phyloP scores from a whole-genome alignment of 371 early-diverging fungal genomes.

The Chytridium lagenaria region DNA sequence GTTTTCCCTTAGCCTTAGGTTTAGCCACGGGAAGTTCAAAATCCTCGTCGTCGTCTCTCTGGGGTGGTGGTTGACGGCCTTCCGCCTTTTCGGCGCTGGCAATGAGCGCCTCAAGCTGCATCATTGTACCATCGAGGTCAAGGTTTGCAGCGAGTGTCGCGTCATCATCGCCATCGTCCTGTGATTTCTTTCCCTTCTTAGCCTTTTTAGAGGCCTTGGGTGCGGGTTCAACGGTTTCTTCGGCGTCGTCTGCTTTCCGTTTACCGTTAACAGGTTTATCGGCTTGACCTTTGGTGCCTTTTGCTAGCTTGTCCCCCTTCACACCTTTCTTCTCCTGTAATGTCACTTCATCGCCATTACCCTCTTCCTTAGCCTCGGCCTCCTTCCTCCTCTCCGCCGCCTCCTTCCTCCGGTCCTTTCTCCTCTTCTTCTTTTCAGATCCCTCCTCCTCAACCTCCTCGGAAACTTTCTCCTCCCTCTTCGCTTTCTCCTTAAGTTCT shows the following conservation, averaged over 20 bases:
- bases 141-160: background rate
- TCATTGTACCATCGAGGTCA: background rate
- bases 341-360: background rate
- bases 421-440: constrained; percentile 33
- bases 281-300: background rate
- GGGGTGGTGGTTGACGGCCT: no score
- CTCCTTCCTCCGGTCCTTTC: constrained; percentile 5
- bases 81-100: no score
- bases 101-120: background rate
- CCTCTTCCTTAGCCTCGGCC: background rate
- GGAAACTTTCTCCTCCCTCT: constrained; percentile 19
- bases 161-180: constrained; percentile 10
- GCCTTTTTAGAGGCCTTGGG: background rate
- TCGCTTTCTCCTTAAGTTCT: constrained; percentile 31
- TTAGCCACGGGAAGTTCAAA: background rate
- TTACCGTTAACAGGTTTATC: background rate
- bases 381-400: constrained; percentile 6
- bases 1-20: background rate
- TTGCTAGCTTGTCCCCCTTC: background rate
- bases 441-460: constrained; percentile 23
- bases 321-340: background rate
- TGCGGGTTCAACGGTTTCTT: background rate
- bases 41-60: background rate
- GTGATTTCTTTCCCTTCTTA: background rate
- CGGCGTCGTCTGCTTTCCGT: constrained; percentile 7